Conservation (phyloP, 2,329 filamentous ascomycete species). For the Plectosphaerella cucumerina region DNA sequence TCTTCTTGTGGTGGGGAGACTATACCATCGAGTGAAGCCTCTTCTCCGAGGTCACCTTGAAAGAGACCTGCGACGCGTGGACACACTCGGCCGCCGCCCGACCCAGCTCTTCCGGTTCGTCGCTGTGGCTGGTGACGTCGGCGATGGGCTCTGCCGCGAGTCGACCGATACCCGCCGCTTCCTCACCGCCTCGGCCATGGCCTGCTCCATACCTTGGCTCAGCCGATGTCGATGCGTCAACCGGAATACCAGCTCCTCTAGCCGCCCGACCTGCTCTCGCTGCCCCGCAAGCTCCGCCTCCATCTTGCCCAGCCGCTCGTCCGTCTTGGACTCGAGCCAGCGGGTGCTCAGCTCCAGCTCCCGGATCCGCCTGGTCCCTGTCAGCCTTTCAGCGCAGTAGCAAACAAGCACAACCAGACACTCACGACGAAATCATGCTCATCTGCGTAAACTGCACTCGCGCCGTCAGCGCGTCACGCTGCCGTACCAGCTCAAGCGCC, state of each 20-base stretch:
- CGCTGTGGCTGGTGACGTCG: not conserved
- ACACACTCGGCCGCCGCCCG: conserved; percentile 1
- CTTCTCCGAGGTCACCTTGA: conserved; percentile 4
- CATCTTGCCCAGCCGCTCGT: conserved; percentile 19
- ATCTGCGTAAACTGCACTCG: conserved; percentile 44
- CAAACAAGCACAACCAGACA: no score
- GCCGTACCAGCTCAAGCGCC: conserved; percentile 39
- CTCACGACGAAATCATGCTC: conserved; percentile 41
- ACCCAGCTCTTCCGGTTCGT: conserved; percentile 5
- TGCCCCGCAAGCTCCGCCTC: conserved; percentile 19
- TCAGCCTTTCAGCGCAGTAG: no score
- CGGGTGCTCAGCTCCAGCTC: conserved; percentile 28
- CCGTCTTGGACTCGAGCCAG: conserved; percentile 22
- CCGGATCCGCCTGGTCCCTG: conserved; percentile 20
- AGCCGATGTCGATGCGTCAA: conserved; percentile 17
- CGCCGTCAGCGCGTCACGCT: conserved; percentile 38
- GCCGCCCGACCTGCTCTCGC: conserved; percentile 20
- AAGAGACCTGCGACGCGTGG: conserved; percentile 4
- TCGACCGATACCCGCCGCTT: conserved; percentile 4
- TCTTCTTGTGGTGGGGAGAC: conserved; percentile 44
- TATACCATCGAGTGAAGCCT: conserved; percentile 38
- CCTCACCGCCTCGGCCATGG: conserved; percentile 7
- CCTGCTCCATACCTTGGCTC: conserved; percentile 4
- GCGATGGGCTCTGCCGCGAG: conserved; percentile 5
- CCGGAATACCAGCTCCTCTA: conserved; percentile 20